Evolutionary conservation across 2,329 filamentous ascomycete genomes (phyloP).

Genomic region (Arthrobotrys sphaeroides): DNA sequence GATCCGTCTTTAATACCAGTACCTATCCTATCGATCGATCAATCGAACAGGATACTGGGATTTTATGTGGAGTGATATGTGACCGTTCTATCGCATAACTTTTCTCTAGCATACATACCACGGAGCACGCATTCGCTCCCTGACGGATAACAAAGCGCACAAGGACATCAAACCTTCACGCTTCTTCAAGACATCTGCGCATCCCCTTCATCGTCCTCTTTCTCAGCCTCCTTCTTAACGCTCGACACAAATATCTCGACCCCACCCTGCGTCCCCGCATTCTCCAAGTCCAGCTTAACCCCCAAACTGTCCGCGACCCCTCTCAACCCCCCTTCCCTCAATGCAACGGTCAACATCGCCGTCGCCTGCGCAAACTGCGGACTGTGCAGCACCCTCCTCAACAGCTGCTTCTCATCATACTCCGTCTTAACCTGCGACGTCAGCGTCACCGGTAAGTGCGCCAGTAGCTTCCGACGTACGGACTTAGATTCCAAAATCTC

Average conservation of each 20-base stretch:
- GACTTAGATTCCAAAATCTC: slow-evolving; percentile 70
- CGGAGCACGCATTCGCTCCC: background rate
- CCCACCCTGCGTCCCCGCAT: slow-evolving; percentile 70
- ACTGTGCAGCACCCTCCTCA: slow-evolving; percentile 83
- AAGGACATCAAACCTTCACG: too few relatives aligned
- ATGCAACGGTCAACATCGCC: slow-evolving; percentile 82
- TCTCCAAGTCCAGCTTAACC: slow-evolving; percentile 78
- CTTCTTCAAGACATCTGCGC: slow-evolving; percentile 51
- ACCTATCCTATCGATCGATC: background rate
- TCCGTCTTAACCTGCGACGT: slow-evolving; percentile 77
- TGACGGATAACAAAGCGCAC: background rate
- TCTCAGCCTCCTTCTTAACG: slow-evolving; percentile 79
- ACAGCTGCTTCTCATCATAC: slow-evolving; percentile 81
- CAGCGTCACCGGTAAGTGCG: slow-evolving; percentile 79
- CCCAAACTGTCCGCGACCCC: slow-evolving; percentile 87
- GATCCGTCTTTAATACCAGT: background rate
- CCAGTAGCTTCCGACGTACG: slow-evolving; percentile 73
- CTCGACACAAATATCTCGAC: slow-evolving; percentile 92
- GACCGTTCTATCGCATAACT: background rate
- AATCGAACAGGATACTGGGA: background rate
- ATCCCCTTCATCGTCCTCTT: slow-evolving; percentile 60
- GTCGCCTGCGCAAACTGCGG: slow-evolving; percentile 92
- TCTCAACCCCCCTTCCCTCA: slow-evolving; percentile 88
- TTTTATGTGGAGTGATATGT: too few relatives aligned
- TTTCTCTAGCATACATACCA: slow-evolving; percentile 15